These are phyloP conservation scores for Calonectria leucothoes DNA, from an alignment of 2,329 filamentous ascomycete species.

Conservation along the genomic window DNA sequence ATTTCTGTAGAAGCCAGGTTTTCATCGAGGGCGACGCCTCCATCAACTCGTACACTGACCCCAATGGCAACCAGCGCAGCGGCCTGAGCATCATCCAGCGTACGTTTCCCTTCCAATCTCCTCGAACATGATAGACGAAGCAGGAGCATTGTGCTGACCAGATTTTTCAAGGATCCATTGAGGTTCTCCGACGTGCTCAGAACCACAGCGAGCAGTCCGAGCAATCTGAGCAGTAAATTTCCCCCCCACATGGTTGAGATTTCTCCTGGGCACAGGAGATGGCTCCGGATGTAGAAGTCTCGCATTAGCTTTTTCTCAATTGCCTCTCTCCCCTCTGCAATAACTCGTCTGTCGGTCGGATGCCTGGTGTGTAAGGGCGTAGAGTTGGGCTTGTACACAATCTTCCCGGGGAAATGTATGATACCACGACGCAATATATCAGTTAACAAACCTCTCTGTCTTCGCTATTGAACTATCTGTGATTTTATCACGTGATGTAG, in stretches of 20 bases:
- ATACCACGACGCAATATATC: conserved; percentile 41
- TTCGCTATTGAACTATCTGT: neutral
- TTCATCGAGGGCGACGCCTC: conserved; percentile 86
- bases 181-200: conserved; percentile 58
- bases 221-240: conserved; percentile 31
- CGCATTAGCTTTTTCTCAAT: neutral
- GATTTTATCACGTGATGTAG: neutral
- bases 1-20: conserved; percentile 73
- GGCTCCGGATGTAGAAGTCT: neutral
- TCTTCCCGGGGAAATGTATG: conserved; percentile 34
- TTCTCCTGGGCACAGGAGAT: neutral
- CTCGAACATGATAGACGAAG: neutral
- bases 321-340: conserved; percentile 36
- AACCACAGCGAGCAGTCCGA: conserved; percentile 32
- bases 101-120: conserved; percentile 59
- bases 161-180: conserved; percentile 52
- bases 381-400: conserved; percentile 33
- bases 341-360: conserved; percentile 35
- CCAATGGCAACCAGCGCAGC: conserved; percentile 75
- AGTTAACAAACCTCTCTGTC: conserved; percentile 14
- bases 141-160: conserved; percentile 26
- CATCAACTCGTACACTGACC: conserved; percentile 74
- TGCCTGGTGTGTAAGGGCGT: conserved; percentile 36
- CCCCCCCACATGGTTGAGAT: neutral
- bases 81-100: conserved; percentile 81